Evolutionary conservation across 108 stramenopile genomes (phyloP), one percentile per base, ranked within the genome.

Genomic region (Aureococcus anophagefferens): DNA sequence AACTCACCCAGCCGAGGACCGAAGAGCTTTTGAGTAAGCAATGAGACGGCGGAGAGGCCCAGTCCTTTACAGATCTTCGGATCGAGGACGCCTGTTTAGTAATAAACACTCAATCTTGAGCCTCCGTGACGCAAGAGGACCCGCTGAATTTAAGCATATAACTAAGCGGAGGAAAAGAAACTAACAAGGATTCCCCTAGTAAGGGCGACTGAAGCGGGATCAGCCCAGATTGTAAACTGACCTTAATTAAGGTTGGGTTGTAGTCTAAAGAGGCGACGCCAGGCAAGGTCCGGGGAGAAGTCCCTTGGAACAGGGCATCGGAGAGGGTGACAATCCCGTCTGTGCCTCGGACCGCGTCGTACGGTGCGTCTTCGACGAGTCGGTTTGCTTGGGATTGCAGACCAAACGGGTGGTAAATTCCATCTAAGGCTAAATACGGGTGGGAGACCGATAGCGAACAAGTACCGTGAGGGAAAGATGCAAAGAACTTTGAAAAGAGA

Each of bases 131-230:
- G 87, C 85, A 89, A 89, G 89, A 88, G 71, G 77, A 93, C 92
- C 89, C 90, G 88, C 92, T 85, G 90, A 90, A 93, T 93, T 93
- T 93, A 94, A 93, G 90, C 92, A 93, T 93, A 93, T 91, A 88
- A 93, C 84, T 93, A 90, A 90, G 92, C 88, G 90, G 88, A 91
- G 90, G 89, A 93, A 89, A 89, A 93, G 88, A 93, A 91, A 93
- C 89, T 90, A 91, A 91, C 90, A 78, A 89, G 89, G 88, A 93
- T 93, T 90, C 89, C 89, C 85, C 78, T 75, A 93, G 92, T 93
- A 93, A 89, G 84, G 90, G 92, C 90, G 90, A 93, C 86, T 89
- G 92, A 93, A 93, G 88, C 88, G 88, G 92, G 92, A 89, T 79
- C 71, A 89, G 92, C 89, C 85, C 92, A 93, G 63, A 65, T 77